Percentiles rank a stretch among this genome's conserved stretches.
Conservation (phyloP, 106 monocot species). For the Dendrobium officinale region DNA sequence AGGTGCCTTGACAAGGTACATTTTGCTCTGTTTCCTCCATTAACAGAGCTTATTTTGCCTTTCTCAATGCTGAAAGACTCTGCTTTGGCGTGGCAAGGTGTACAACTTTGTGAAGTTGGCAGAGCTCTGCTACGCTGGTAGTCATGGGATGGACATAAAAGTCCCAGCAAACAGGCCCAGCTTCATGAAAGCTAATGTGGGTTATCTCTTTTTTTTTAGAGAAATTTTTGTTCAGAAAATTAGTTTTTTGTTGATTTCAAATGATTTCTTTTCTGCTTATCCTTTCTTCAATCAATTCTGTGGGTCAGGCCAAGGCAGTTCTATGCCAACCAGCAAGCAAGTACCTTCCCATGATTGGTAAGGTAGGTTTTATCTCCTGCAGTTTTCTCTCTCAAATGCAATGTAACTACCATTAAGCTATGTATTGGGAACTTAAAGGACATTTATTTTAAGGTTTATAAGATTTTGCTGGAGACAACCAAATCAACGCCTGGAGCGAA, state of each 20-base stretch:
- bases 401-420: not conserved
- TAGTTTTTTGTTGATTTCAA: no score
- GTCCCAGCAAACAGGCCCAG: conserved; percentile 38
- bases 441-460: conserved; percentile 33
- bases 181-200: conserved; percentile 37
- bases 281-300: conserved; percentile 9
- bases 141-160: conserved; percentile 95
- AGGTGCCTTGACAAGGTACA: conserved; percentile 73
- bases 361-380: conserved; percentile 21
- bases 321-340: conserved; percentile 70
- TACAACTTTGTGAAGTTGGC: conserved; percentile 57
- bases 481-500: conserved; percentile 38
- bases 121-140: conserved; percentile 77
- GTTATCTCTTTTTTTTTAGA: conserved; percentile 4
- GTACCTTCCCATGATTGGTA: conserved; percentile 64
- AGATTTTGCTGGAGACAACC: conserved; percentile 41
- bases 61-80: not conserved
- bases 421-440: not conserved
- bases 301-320: conserved; percentile 36
- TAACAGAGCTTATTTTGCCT: not conserved
- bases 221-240: not conserved
- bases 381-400: not conserved
- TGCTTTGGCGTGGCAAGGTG: conserved; percentile 28
- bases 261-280: no score
- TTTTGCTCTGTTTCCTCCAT: not conserved